Base-by-base conservation (phyloP, 331 rosid species). In the Rhamnella rubrinervis region DNA sequence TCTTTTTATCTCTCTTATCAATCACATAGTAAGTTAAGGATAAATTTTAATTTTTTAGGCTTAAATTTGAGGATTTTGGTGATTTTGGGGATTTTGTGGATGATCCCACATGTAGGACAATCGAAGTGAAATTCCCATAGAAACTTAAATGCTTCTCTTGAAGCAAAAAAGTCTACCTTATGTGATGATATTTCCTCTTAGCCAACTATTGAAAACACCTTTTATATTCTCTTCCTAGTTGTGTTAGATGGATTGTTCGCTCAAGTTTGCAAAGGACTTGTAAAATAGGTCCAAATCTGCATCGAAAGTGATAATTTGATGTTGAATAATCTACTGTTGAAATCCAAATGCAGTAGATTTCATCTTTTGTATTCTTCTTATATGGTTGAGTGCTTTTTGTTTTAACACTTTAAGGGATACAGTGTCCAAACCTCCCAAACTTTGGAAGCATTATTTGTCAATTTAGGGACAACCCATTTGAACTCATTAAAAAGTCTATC, bases 401-500 rank as follows among this genome's bases (percentile, higher is more conserved):
- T 2, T 14, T 50, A 9, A 21, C 19, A n/a, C 68, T 67, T 53
- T 73, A 87, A 92, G 96, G 66, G 96, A 90, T 80, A 80, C 66
- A 39, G 61, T 14, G 83, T 84, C 61, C 85, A 78, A 81, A 81
- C 89, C 66, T 77, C 84, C 62, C 68, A 78, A 70, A 84, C 87
- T 51, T 72, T 78, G 26, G 89, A 88, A 77, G 85, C 83, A 49
- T 71, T 91, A 25, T 83, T 86, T 75, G 81, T 91, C 39, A 88
- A 86, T 78, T 88, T 82, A 49, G 95, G 95, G 82, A 88, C 60
- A 79, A 88, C 77, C 95, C 92, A 23, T 88, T 75, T 79, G 86
- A 86, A 74, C 75, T 88, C 56, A 74, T 86, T 46, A 81, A 51
- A n/a, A 73, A 63, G 53, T 86, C 95, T 31, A 85, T 86, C 63